Base-by-base conservation (phyloP, 2,329 filamentous ascomycete genomes). In the Colletotrichum viniferum region DNA sequence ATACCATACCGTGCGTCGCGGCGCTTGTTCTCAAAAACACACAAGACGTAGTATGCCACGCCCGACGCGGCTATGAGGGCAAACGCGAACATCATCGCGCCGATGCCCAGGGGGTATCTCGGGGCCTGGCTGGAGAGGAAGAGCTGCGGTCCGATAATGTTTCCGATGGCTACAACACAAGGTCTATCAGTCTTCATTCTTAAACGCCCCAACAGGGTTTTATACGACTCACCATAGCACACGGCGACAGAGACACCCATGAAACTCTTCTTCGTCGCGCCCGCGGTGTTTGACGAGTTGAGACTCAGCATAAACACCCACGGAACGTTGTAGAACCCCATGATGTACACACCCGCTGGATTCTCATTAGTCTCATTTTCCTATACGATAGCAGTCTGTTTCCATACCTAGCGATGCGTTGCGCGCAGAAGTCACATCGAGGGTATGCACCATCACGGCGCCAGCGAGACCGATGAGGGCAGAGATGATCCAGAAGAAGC, bases 301-400 rank as follows among this genome's bases (percentile, higher is more conserved):
- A 83, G 48, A 30, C 82, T 83, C 1, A 83, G 73, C 16, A 81
- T 75, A 1, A 81, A 78, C 1, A 82, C 78, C 71, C 78, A 83
- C 0, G 81, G 78, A 0, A 80, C 79, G 21, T 83, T 83, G n/a
- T 83, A 83, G 36, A 83, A 83, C 0, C 81, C 81, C 81, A 83
- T 81, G 1, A 83, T 69, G 32, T 83, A 83, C 4, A 83, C 82
- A 1, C 58, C 55, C 7, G 55, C 55, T 0, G 80, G 3, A 1
- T 21, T 52, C n/a, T 21, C 43, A 52, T 52, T 7, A 52, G 12
- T 52, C n/a, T 21, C 3, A 4, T 7, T 52, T 7, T 21, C 0
- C 10, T 52, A 7, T 52, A 52, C 6, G 2, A 52, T 13, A 21
- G 43, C n/a, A 48, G n/a, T 21, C 12, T 1, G 3, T 52, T 13